phyloP scores from a whole-genome alignment of 169 alveolate species.

The Amoebophrya sp. region DNA sequence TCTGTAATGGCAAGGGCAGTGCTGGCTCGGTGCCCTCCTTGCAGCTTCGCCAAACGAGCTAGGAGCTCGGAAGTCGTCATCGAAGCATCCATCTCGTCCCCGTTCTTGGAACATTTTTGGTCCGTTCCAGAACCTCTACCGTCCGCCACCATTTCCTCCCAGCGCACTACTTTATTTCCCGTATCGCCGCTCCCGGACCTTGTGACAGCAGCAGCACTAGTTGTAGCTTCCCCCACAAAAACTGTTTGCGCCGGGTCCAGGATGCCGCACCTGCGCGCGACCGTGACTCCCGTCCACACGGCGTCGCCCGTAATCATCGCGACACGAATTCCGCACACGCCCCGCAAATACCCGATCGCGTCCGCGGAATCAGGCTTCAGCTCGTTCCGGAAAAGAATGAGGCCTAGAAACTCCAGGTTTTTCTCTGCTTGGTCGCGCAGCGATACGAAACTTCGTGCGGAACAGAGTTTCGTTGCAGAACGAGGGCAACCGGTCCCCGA shows the following conservation, averaged over 20 bases:
- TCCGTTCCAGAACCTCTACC: too few species aligned
- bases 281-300: neutral
- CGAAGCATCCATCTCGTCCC: neutral
- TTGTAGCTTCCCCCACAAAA: neutral
- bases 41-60: neutral
- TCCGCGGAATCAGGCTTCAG: slow-evolving; percentile 46
- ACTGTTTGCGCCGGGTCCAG: neutral
- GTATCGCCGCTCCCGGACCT: too few species aligned
- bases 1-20: neutral
- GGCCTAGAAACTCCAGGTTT: slow-evolving; percentile 37
- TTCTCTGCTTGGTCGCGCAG: slow-evolving; percentile 38
- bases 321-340: slow-evolving; percentile 43
- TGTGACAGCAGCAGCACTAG: neutral
- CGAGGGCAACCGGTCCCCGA: too few species aligned
- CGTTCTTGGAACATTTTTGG: neutral
- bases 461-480: too few species aligned
- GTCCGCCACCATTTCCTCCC: neutral
- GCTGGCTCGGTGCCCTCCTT: neutral
- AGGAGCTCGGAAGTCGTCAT: neutral
- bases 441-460: neutral
- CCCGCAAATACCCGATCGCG: slow-evolving; percentile 39
- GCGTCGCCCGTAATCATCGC: slow-evolving; percentile 30
- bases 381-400: slow-evolving; percentile 50
- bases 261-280: neutral
- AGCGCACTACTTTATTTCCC: neutral